Evolutionary conservation across 371 early-diverging fungal genomes (phyloP), one percentile per base, ranked within the genome.

Genomic region (Enteropsectra breve): DNA sequence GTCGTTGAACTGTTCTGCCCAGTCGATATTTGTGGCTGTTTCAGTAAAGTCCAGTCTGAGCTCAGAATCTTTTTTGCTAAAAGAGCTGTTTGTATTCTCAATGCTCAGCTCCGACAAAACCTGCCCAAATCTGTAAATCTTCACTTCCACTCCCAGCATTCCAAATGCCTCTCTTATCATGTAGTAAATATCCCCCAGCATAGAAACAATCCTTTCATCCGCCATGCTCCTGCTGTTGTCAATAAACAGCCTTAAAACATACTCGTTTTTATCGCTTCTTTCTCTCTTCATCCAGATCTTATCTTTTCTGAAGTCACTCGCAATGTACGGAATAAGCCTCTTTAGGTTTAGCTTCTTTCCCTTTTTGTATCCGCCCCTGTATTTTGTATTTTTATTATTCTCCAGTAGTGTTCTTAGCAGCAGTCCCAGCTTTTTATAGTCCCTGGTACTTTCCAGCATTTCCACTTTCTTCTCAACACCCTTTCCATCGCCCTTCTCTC

Each of bases 291-390:
- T 82, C 97, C 97, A 99, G 67, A 99, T 99, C 84, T 93, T 94
- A 82, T 97, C 96, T 82, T 91, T 94, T 83, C 90, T 90, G 83
- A 88, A 96, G 75, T 92, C 88, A 72, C 88, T 87, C 23, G 96
- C 97, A 77, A 99, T 93, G 75, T 94, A 97, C 0, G 94, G 90
- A 68, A 97, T 91, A 59, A 99, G 88, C 83, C 89, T 93, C 76
- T 92, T 90, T 92, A 97, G 94, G 79, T 96, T 97, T 62, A 99
- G 85, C 28, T 96, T 89, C 80, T 97, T 96, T 63, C 99, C 99
- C 34, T 90, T 92, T 57, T 88, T 87, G 80, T 92, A 99, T 83
- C 96, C 95, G 46, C 99, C 99, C 76, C 87, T 88, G 66, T 97
- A 86, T 76, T 92, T 90, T 32, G 89, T 88, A 0, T 91, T 90